These are phyloP conservation scores for Lepiota brunneoincarnata DNA, from an alignment of 768 basidiomycete species.

Conservation along the genomic window DNA sequence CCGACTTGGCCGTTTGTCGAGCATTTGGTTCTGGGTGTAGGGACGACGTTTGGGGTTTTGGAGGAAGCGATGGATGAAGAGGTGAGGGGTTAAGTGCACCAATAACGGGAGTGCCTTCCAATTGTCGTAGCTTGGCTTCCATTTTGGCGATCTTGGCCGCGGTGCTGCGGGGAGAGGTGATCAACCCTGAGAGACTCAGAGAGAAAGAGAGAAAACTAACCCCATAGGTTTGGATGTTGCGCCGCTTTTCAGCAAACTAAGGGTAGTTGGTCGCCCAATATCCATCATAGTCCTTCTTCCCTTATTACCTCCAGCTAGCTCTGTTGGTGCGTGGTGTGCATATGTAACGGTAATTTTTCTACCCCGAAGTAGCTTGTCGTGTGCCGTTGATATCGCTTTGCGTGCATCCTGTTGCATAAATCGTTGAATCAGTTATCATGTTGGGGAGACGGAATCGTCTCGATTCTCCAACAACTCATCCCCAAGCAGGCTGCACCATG, in stretches of 20 bases:
- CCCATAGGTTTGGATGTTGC: slow-evolving; percentile 47
- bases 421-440: not conserved
- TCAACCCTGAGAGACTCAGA: not conserved
- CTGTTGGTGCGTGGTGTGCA: slow-evolving; percentile 78
- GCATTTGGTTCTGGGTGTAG: not conserved
- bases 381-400: slow-evolving; percentile 67
- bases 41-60: slow-evolving; percentile 5
- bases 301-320: slow-evolving; percentile 26
- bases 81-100: slow-evolving; percentile 1
- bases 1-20: not conserved
- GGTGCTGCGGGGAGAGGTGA: slow-evolving; percentile 47
- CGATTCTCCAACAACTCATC: not conserved
- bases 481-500: not conserved
- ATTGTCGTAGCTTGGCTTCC: slow-evolving; percentile 90
- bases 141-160: slow-evolving; percentile 89
- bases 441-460: not conserved
- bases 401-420: slow-evolving; percentile 71
- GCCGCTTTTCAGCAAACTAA: slow-evolving; percentile 83
- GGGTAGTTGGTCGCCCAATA: slow-evolving; percentile 70
- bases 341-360: slow-evolving; percentile 89
- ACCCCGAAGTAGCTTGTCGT: slow-evolving; percentile 83
- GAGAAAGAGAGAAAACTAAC: slow-evolving; percentile 23
- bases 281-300: slow-evolving; percentile 51
- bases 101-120: slow-evolving; percentile 41
- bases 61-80: slow-evolving; percentile 13